phyloP scores from a whole-genome alignment of 805 yeast genomes.

The Lachancea lanzarotensis region DNA sequence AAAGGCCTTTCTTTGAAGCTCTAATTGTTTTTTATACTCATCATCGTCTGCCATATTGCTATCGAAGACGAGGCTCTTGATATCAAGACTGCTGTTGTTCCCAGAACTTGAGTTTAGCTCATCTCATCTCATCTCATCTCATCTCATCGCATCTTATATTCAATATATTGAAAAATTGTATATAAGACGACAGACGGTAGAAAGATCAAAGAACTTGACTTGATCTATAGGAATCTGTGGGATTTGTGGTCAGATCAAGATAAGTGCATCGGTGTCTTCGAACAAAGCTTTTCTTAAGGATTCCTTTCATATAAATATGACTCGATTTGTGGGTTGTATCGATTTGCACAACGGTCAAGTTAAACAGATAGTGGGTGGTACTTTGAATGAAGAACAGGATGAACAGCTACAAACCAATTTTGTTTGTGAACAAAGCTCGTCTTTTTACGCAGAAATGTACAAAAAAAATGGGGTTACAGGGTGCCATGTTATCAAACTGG shows the following conservation, averaged over 20 bases:
- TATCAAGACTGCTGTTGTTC: background rate
- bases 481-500: conserved; percentile 90
- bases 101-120: background rate
- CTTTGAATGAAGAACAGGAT: conserved; percentile 54
- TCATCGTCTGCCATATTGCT: conserved; percentile 9
- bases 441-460: conserved; percentile 70
- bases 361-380: conserved; percentile 95
- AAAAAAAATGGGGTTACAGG: conserved; percentile 52
- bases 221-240: too few relatives aligned
- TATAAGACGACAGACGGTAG: background rate
- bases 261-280: too few relatives aligned
- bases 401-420: conserved; percentile 61
- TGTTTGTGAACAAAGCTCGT: conserved; percentile 66
- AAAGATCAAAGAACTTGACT: background rate
- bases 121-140: conserved; percentile 4
- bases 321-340: conserved; percentile 86
- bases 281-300: background rate
- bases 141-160: background rate
- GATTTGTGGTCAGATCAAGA: too few relatives aligned
- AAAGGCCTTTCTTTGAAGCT: conserved; percentile 50
- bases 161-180: background rate
- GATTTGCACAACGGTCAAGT: conserved; percentile 94
- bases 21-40: conserved; percentile 32
- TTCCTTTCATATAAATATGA: conserved; percentile 42
- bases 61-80: background rate